Conservation (phyloP, 148 eudicot species). For the Rhododendron henanense region DNA sequence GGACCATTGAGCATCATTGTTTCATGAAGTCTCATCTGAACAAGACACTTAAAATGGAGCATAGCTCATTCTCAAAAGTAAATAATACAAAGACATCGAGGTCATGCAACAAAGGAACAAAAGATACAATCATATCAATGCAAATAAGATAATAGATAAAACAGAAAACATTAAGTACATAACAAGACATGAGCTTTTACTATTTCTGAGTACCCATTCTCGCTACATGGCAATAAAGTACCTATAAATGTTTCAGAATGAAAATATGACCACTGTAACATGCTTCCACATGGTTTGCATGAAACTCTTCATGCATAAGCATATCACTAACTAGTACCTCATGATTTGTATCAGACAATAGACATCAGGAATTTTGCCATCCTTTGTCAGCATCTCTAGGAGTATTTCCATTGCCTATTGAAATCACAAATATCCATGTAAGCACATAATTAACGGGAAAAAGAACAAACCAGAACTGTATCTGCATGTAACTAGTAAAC, state of each 20-base stretch:
- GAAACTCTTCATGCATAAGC: neutral
- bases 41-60: neutral
- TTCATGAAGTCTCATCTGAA: neutral
- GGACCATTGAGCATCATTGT: neutral
- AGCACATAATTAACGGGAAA: slow-evolving; percentile 3
- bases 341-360: slow-evolving; percentile 65
- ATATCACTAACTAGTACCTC: slow-evolving; percentile 41
- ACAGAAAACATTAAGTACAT: neutral
- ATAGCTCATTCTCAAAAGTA: neutral
- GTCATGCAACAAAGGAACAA: neutral
- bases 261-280: neutral
- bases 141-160: neutral
- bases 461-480: neutral
- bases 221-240: neutral
- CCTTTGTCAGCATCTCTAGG: slow-evolving; percentile 59
- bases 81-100: slow-evolving; percentile 1
- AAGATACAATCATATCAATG: neutral
- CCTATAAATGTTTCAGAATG: neutral
- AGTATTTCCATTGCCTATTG: slow-evolving; percentile 67
- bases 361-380: slow-evolving; percentile 48
- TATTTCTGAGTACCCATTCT: neutral
- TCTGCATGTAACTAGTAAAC: neutral
- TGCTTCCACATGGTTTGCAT: neutral
- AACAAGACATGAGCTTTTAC: neutral
- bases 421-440: slow-evolving; percentile 5